These are phyloP conservation scores for Paraglomus brasilianum DNA, from an alignment of 192 early-diverging fungal species.

Conservation along the genomic window DNA sequence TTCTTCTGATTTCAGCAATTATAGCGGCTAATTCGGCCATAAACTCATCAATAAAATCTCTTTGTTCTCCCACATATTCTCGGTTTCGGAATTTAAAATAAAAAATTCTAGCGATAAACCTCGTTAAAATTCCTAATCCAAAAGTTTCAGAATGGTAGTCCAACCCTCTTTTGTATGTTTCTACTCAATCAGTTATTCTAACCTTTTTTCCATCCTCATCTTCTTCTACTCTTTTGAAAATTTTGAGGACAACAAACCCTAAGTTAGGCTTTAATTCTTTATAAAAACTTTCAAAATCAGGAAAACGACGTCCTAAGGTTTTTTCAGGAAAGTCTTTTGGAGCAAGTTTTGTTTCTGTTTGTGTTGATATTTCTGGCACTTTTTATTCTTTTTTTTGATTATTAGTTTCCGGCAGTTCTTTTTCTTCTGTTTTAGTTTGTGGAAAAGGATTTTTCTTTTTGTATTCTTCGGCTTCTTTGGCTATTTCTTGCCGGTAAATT, in stretches of 20 bases:
- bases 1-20: slow-evolving; percentile 15
- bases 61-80: slow-evolving; percentile 18
- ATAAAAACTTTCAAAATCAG: slow-evolving; percentile 14
- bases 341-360: slow-evolving; percentile 8
- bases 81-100: slow-evolving; percentile 10
- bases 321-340: slow-evolving; percentile 18
- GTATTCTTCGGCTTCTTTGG: slow-evolving; percentile 13
- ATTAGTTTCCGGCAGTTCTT: background rate
- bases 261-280: background rate
- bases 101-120: slow-evolving; percentile 1
- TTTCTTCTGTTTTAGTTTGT: too few species aligned
- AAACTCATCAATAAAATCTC: slow-evolving; percentile 25
- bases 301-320: background rate
- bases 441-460: too few species aligned
- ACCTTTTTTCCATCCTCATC: background rate
- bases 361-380: too few species aligned
- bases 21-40: background rate
- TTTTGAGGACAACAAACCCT: slow-evolving; percentile 7
- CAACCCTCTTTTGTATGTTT: background rate
- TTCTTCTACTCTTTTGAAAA: background rate
- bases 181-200: background rate
- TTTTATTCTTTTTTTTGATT: background rate
- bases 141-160: background rate
- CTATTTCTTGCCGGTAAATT: slow-evolving; percentile 23
- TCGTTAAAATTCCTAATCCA: slow-evolving; percentile 10